A percentile compares a stretch with the other conserved stretches of the same genome.
Evolutionary conservation across 257 asterid genomes (phyloP).

Genomic region (Schizonepeta tenuifolia): DNA sequence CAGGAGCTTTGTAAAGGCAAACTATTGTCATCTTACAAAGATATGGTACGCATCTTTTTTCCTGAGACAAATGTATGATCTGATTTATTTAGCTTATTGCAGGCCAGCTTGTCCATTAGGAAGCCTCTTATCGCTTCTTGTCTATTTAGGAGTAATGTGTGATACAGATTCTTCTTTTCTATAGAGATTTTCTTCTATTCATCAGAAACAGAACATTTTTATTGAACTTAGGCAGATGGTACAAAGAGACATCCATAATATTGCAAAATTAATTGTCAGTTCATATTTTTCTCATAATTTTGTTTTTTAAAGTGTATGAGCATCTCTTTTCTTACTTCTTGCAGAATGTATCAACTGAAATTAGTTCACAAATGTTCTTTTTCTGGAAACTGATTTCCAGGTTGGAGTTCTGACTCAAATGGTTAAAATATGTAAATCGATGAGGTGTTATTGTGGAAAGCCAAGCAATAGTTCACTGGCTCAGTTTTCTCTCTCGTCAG

Average conservation of each 20-base stretch:
- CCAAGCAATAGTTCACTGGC: slow-evolving; percentile 56
- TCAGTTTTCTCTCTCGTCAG: slow-evolving; percentile 62
- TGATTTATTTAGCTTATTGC: background rate
- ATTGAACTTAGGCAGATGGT: background rate
- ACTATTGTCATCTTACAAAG: slow-evolving; percentile 65
- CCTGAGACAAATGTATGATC: slow-evolving; percentile 1
- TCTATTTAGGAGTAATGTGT: slow-evolving; percentile 13
- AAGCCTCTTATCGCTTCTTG: slow-evolving; percentile 6
- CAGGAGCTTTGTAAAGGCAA: slow-evolving; percentile 60
- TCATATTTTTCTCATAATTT: slow-evolving; percentile 1
- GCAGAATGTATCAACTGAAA: background rate
- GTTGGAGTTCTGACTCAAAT: slow-evolving; percentile 58
- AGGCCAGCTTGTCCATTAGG: slow-evolving; percentile 3
- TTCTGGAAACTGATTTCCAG: slow-evolving; percentile 38
- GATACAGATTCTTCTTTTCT: background rate
- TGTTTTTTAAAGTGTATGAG: slow-evolving; percentile 10
- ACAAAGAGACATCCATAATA: background rate
- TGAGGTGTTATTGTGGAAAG: slow-evolving; percentile 70
- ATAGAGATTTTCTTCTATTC: background rate
- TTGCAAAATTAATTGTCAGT: background rate
- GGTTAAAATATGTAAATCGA: slow-evolving; percentile 57
- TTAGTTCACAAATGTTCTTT: slow-evolving; percentile 24
- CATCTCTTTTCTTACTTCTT: slow-evolving; percentile 1
- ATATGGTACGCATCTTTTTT: slow-evolving; percentile 55
- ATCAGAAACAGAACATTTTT: background rate